Base-by-base conservation (phyloP, 176 grass and related monocot genomes). In the Raddia guianensis region DNA sequence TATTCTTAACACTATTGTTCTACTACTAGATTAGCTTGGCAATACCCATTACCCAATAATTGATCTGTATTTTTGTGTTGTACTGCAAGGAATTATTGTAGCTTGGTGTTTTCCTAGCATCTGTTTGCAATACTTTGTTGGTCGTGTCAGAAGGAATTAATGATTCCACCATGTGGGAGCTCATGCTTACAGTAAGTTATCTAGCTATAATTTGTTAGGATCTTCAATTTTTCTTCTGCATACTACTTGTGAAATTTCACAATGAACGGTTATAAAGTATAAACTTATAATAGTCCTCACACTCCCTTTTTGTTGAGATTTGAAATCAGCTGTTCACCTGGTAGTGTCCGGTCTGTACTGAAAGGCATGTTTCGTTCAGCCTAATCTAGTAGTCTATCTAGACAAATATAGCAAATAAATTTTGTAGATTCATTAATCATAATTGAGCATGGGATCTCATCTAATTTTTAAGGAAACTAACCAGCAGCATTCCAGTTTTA, bases 31-130 rank as follows among this genome's bases (percentile, higher is more conserved):
- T 46, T 49, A 19, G 1, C 45, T 77, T 80, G 20, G 16, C 9
- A 61, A 9, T 55, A 14, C 53, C 35, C 71, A 70, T n/a, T 55
- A 14, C 62, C 35, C 75, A 70, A 53, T 71, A 86, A 80, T 91
- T 98, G 79, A 90, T 91, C 76, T 9, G 50, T 87, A 63, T 85
- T 77, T 77, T 53, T 72, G 8, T 84, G 58, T 82, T 88, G 9
- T 86, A 75, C 64, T 86, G 91, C 94, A 97, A 94, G 94, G 82
- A 90, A 91, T 70, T 82, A n/a, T 69, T 97, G 68, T 94, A 98
- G 95, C 83, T 98, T 86, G 90, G 87, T 67, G 86, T 98, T 77
- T 98, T 98, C 78, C 83, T 98, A 80, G 90, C 95, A 78, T 98
- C 95, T 71, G 84, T 98, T 83, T 98, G 95, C 43, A 98, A 98